Evolutionary conservation across 306 rosid species (phyloP), one percentile per base, ranked within the genome.

Genomic region (Hippophae gyantsensis): DNA sequence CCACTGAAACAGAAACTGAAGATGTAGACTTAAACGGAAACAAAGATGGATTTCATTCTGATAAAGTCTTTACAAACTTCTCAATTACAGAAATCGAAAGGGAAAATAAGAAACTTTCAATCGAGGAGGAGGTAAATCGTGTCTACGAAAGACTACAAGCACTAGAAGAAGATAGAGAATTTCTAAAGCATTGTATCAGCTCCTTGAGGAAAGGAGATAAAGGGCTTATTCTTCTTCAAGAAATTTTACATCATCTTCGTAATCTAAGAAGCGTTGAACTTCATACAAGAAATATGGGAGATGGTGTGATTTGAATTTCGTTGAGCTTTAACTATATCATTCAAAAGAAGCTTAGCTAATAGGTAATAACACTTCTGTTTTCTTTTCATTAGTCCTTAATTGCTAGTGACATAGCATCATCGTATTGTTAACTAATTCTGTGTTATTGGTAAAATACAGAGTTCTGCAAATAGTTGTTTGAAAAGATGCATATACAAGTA

Each of bases 131-230:
- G 54, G 84, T 92, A 43, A 88, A 75, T 68, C 74, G 78, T 66
- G 89, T 87, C 32, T 87, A 92, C 13, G 95, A 87, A 78, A 87
- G 96, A 74, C 75, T 92, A 59, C 93, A 87, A 53, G 87, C 89
- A 6, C 81, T 92, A 43, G 99, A 92, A 68, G 89, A 86, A 43
- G 96, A 92, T 52, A 83, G 95, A 57, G 99, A 88, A 73, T 93
- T 93, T 69, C 97, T 93, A 51, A 88, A 84, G 79, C 94, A 88
- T 49, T 93, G 99, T 52, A 69, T 87, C 56, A 71, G 86, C 62
- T 92, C 99, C 56, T 74, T 93, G 83, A 82, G 80, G 73, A 93
- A 93, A 80, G 99, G 97, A 8, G 99, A 88, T 54, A 84, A 86
- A 65, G 97, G 99, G 13, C 53, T 93, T 51, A 55, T 80, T 62